Evolutionary conservation across 768 basidiomycete genomes (phyloP).

Genomic region (Boletus subparvulus): DNA sequence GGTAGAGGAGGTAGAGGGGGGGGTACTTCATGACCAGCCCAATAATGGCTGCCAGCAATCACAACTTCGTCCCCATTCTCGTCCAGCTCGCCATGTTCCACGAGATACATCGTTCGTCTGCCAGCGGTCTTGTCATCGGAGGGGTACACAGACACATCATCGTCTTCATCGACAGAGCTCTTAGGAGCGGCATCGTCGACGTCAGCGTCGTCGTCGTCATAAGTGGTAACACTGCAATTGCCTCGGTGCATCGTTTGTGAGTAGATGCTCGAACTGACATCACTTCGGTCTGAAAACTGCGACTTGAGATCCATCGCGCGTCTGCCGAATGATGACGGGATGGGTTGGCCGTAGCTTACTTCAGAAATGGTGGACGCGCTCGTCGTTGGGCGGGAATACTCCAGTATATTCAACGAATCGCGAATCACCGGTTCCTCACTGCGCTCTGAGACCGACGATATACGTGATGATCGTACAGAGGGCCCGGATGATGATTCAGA

Average conservation of each 20-base stretch:
- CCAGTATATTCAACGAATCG: constrained; percentile 10
- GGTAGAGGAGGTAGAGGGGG: constrained; percentile 27
- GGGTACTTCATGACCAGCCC: constrained; percentile 11
- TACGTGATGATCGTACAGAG: constrained; percentile 28
- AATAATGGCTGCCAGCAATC: constrained; percentile 21
- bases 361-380: constrained; percentile 23
- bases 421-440: constrained; percentile 4
- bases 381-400: constrained; percentile 20
- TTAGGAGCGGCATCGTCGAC: constrained; percentile 13
- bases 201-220: constrained; percentile 26
- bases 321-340: constrained; percentile 3
- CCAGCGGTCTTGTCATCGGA: constrained; percentile 34
- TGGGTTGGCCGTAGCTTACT: constrained; percentile 19
- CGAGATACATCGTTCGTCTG: constrained; percentile 35
- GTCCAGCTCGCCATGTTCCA: constrained; percentile 28
- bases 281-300: constrained; percentile 21
- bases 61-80: constrained; percentile 24
- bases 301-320: constrained; percentile 7
- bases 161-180: constrained; percentile 19
- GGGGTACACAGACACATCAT: constrained; percentile 32
- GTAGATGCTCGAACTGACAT: constrained; percentile 19
- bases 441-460: constrained; percentile 21
- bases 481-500: constrained; percentile 32
- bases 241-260: constrained; percentile 17
- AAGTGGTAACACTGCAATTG: constrained; percentile 16